Conservation (phyloP, 2,329 filamentous ascomycete genomes). For the Colletotrichum filicis region DNA sequence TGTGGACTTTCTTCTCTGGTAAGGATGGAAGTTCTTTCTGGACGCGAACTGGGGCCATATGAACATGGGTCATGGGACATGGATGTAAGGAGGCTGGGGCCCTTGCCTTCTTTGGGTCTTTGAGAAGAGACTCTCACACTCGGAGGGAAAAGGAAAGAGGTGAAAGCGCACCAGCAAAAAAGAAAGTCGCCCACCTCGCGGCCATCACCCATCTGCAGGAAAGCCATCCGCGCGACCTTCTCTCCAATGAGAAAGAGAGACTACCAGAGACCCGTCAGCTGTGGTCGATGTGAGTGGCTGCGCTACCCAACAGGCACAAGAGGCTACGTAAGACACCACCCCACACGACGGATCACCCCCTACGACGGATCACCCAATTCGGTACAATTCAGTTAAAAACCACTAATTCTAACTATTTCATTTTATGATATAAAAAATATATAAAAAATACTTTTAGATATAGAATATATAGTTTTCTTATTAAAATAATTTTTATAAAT, state of each 20-base stretch:
- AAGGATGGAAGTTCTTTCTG: constrained; percentile 20
- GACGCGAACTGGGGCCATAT: neutral
- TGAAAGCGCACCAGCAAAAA: neutral
- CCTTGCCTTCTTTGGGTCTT: constrained; percentile 14
- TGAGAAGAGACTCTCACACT: neutral
- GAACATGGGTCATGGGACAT: neutral
- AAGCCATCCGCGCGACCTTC: constrained; percentile 19
- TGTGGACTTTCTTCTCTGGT: constrained; percentile 17
- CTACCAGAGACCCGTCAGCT: constrained; percentile 1
- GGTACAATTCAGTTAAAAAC: no score
- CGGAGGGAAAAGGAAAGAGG: constrained; percentile 7
- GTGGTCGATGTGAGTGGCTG: constrained; percentile 19
- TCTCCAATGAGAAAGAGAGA: constrained; percentile 11
- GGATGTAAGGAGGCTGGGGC: neutral
- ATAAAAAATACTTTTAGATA: no score
- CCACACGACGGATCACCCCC: no score
- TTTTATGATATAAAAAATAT: no score
- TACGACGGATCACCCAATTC: no score
- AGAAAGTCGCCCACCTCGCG: neutral
- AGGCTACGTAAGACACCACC: no score
- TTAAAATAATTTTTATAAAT: no score
- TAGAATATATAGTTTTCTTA: no score
- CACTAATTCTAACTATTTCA: no score
- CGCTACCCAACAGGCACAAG: neutral
- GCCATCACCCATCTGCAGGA: neutral